phyloP scores from a whole-genome alignment of 208 protist genomes.

The Acanthamoeba lenticulata region DNA sequence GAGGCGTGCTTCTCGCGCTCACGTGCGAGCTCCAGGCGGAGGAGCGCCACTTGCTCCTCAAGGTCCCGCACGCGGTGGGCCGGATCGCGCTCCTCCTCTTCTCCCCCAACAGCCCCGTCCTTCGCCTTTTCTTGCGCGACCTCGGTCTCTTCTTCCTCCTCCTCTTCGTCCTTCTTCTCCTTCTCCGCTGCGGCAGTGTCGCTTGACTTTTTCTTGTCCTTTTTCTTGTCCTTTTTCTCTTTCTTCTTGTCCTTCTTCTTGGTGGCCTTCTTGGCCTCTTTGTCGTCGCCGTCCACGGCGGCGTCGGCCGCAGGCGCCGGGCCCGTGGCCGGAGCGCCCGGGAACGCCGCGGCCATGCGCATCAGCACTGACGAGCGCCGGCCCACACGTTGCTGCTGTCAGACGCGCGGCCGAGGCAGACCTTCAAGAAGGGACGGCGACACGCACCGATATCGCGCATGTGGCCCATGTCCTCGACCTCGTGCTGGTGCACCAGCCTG shows the following conservation, averaged over 20 bases:
- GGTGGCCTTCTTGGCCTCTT: not conserved
- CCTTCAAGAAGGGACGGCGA: not conserved
- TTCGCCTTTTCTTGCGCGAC: too few relatives aligned
- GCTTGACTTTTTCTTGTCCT: not conserved
- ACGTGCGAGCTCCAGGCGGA: not conserved
- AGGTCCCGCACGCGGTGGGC: not conserved
- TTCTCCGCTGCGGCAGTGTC: not conserved
- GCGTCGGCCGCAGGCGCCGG: not conserved
- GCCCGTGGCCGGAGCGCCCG: not conserved
- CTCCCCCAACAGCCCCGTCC: too few relatives aligned
- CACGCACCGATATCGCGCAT: conserved; percentile 53
- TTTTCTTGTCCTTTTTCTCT: not conserved
- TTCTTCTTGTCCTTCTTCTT: conserved; percentile 11
- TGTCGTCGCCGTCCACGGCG: not conserved
- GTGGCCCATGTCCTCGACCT: conserved; percentile 46
- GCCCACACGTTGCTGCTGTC: not conserved
- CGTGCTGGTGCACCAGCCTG: conserved; percentile 59
- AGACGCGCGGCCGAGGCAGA: not conserved
- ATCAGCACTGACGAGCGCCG: not conserved
- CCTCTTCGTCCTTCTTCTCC: conserved; percentile 13
- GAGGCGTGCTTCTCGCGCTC: not conserved
- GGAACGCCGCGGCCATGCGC: not conserved
- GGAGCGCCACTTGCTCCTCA: conserved; percentile 20
- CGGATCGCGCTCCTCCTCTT: not conserved
- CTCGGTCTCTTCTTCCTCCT: not conserved